Base-by-base conservation (phyloP, 441 rosid species). In the Erysimum cheiri region DNA sequence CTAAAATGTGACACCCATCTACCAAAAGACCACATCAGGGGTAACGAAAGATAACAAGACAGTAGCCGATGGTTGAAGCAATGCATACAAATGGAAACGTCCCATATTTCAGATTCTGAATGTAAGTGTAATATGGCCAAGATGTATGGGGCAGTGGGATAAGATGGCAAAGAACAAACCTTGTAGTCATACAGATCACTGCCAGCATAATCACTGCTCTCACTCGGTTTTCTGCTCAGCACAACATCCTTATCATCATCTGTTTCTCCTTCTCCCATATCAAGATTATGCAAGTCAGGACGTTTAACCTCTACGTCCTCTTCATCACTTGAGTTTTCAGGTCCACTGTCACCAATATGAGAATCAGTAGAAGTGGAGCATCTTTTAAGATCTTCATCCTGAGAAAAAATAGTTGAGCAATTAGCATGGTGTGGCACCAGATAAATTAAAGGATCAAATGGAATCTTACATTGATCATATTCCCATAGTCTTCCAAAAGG, bases 291-390 rank as follows among this genome's bases (percentile, higher is more conserved):
- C 80, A 82, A 85, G 28, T 89, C 94, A 79, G 84, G 85, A 29
- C 82, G 85, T 80, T 88, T 87, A 53, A 78, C 53, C 75, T 81
- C 84, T 43, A 79, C 58, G 60, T 84, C 85, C 74, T 92, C 98
- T 81, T 92, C 93, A 74, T 91, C 98, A 60, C 86, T 77, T 70
- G 98, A 92, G 75, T 88, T 91, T 37, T 94, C 97, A 79, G 84
- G 91, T 49, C 91, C 97, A 80, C 94, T 92, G 69, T 94, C 89
- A 59, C 85, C 99, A 53, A 90, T 82, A 75, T 78, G 89, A 74
- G 98, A 92, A 78, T 88, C 93, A 47, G 98, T 94, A 71, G 99
- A 92, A 67, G 89, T 86, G 56, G 97, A 94, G 84, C 94, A 87
- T 78, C 99, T 89, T 71, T 87, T 86, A 60, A 90, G 87, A 83